A percentile compares a stretch with the other conserved stretches of the same genome.
phyloP scores from a whole-genome alignment of 2,329 filamentous ascomycete species.

The Kalmusia sp. region DNA sequence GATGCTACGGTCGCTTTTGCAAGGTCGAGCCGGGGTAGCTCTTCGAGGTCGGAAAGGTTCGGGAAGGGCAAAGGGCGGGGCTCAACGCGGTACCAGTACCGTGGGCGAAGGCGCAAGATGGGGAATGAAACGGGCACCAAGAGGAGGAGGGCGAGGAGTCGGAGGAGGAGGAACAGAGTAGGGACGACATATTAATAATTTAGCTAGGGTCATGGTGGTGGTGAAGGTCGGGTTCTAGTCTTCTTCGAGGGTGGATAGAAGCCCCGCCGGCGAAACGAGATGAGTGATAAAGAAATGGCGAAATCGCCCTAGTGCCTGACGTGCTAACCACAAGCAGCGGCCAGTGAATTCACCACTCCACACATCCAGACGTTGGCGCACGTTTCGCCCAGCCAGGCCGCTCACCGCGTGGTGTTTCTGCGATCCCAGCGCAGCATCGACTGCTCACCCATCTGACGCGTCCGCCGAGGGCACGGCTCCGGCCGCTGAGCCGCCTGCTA shows the following conservation, averaged over 20 bases:
- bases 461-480: background rate
- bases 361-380: conserved; percentile 15
- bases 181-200: conserved; percentile 18
- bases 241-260: conserved; percentile 12
- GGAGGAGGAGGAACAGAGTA: background rate
- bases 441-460: conserved; percentile 5
- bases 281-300: conserved; percentile 24
- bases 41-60: conserved; percentile 9
- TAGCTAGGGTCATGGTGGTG: conserved; percentile 13
- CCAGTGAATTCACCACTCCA: conserved; percentile 21
- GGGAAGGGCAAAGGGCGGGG: background rate
- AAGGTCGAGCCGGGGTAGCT: background rate
- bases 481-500: background rate
- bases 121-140: background rate
- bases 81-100: conserved; percentile 7
- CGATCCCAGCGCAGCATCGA: conserved; percentile 3
- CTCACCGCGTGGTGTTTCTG: conserved; percentile 12
- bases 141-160: no score
- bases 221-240: conserved; percentile 14
- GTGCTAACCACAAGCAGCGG: conserved; percentile 12
- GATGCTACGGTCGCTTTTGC: background rate
- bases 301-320: conserved; percentile 10
- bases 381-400: conserved; percentile 4
- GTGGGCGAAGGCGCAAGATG: background rate
- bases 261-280: conserved; percentile 9